phyloP scores from a whole-genome alignment of 192 early-diverging fungal genomes.

The Coemansia sp. region DNA sequence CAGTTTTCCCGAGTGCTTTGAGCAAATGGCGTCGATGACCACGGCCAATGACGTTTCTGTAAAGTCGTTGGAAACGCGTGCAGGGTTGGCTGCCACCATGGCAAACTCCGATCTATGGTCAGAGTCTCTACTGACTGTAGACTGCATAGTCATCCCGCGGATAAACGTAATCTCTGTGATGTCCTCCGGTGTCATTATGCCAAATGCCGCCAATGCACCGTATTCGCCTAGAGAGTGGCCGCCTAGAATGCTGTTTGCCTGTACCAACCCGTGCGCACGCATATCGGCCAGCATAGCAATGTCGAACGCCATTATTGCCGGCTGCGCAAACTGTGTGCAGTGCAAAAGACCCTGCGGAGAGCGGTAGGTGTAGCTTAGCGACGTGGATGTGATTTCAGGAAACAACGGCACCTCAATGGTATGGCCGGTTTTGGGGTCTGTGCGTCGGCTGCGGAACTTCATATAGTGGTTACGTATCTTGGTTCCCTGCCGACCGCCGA shows the following conservation, averaged over 20 bases:
- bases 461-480: constrained; percentile 82
- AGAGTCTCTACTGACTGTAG: constrained; percentile 79
- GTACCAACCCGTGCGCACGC: constrained; percentile 80
- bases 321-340: constrained; percentile 96
- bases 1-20: constrained; percentile 68
- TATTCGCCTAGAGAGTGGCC: constrained; percentile 97
- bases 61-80: constrained; percentile 76
- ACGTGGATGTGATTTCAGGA: constrained; percentile 73
- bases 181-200: constrained; percentile 77
- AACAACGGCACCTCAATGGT: constrained; percentile 65
- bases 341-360: constrained; percentile 82
- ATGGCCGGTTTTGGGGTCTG: constrained; percentile 3
- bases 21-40: constrained; percentile 64
- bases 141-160: constrained; percentile 99
- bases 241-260: constrained; percentile 73
- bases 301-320: constrained; percentile 84
- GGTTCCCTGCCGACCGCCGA: constrained; percentile 81
- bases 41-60: constrained; percentile 66
- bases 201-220: constrained; percentile 83
- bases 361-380: constrained; percentile 78
- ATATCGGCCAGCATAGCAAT: constrained; percentile 84
- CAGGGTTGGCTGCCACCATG: constrained; percentile 93
- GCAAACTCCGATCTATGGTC: constrained; percentile 84
- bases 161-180: constrained; percentile 92
- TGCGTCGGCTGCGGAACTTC: constrained; percentile 24